Evolutionary conservation across 2,329 filamentous ascomycete species (phyloP).

Genomic region (Aspergillus quadricinctus): DNA sequence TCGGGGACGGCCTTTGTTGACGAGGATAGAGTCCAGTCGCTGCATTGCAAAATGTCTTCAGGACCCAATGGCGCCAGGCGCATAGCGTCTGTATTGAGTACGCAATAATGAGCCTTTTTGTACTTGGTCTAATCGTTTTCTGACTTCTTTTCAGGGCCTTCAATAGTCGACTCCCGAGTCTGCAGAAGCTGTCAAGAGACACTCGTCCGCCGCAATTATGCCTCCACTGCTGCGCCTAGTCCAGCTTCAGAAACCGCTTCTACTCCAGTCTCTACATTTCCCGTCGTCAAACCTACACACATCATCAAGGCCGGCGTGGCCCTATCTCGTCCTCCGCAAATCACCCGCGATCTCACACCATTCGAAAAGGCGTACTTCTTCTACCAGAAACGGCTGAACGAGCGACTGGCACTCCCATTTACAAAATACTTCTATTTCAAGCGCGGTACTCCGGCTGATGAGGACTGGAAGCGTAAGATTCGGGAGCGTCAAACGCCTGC

Average conservation of each 20-base stretch:
- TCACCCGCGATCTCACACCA: slow-evolving; percentile 76
- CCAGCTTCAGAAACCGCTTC: slow-evolving; percentile 31
- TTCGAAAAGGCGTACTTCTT: slow-evolving; percentile 95
- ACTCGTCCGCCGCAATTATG: slow-evolving; percentile 36
- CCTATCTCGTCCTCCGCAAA: slow-evolving; percentile 79
- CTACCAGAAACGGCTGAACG: slow-evolving; percentile 95
- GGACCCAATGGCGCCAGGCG: slow-evolving; percentile 40
- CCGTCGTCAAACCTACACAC: slow-evolving; percentile 37
- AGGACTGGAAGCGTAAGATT: slow-evolving; percentile 88
- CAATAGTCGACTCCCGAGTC: slow-evolving; percentile 36
- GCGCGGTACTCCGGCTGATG: slow-evolving; percentile 73
- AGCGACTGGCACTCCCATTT: slow-evolving; percentile 83
- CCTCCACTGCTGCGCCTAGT: slow-evolving; percentile 38
- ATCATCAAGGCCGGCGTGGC: slow-evolving; percentile 65
- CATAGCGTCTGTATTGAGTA: slow-evolving; percentile 38
- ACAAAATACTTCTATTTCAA: slow-evolving; percentile 93
- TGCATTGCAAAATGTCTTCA: slow-evolving; percentile 31
- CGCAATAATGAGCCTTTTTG: slow-evolving; percentile 12
- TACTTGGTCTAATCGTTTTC: slow-evolving; percentile 1
- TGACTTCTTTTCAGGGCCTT: slow-evolving; percentile 26
- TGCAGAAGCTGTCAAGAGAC: slow-evolving; percentile 44
- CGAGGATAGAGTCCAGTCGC: slow-evolving; percentile 14
- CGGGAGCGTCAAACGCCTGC: slow-evolving; percentile 71
- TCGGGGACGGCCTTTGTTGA: slow-evolving; percentile 12
- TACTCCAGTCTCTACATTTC: slow-evolving; percentile 20